A percentile compares a stretch with the other conserved stretches of the same genome.
Evolutionary conservation across 2,329 filamentous ascomycete genomes (phyloP).

Genomic region (Rutstroemia sp.): DNA sequence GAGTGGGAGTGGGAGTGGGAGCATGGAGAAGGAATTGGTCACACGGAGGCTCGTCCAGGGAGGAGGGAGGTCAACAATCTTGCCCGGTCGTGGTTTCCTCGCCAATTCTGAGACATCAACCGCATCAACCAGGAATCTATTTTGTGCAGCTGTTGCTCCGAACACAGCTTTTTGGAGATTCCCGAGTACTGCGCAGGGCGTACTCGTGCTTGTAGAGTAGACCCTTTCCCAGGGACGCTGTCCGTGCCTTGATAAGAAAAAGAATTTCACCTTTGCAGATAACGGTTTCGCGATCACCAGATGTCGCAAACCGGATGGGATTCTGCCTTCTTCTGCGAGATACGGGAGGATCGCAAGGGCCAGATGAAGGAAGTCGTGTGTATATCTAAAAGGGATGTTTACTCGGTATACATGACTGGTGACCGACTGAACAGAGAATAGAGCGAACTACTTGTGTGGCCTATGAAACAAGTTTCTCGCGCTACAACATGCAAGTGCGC

Average conservation of each 20-base stretch:
- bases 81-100: background rate
- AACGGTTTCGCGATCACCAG: too few relatives aligned
- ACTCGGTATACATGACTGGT: background rate
- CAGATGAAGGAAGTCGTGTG: too few relatives aligned
- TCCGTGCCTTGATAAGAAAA: background rate
- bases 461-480: background rate
- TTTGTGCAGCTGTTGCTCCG: conserved; percentile 14
- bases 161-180: background rate
- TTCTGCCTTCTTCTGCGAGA: too few relatives aligned
- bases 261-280: background rate
- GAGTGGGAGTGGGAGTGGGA: too few relatives aligned
- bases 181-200: background rate
- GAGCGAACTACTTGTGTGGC: background rate
- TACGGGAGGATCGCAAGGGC: too few relatives aligned
- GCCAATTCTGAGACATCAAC: conserved; percentile 18
- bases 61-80: background rate
- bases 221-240: background rate
- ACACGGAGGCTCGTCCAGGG: conserved; percentile 2
- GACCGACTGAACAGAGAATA: too few relatives aligned
- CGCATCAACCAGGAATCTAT: conserved; percentile 6
- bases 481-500: background rate
- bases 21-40: background rate
- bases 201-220: background rate
- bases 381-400: too few relatives aligned
- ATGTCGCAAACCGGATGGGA: too few relatives aligned